Base-by-base conservation (phyloP, 176 grass and related monocot species). In the Rhynchospora tenuis region DNA sequence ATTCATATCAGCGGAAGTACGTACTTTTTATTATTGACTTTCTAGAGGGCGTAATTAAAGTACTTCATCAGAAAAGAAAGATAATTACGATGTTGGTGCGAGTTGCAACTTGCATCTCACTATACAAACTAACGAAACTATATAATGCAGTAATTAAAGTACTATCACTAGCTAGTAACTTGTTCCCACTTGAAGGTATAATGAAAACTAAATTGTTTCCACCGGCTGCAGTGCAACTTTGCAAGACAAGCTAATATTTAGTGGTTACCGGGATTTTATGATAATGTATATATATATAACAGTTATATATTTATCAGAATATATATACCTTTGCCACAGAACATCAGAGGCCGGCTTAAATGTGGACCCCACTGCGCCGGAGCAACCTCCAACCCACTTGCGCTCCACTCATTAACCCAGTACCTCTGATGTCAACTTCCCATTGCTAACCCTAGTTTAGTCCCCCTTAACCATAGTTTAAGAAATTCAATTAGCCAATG, bases 391-490 rank as follows among this genome's bases (percentile, higher is more conserved):
- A 84, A 66, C 57, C 85, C 83, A 72, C 81, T 45, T 88, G 85
- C 65, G 64, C 46, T 83, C 76, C 50, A 80, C 81, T 67, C 81
- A 79, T 60, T 87, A 82, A 88, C 55, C 84, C 85, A n/a, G n/a
- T n/a, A 89, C 65, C 85, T 52, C 76, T 60, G 83, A 84, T 82
- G 81, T 74, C 77, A 61, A 73, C 76, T 29, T 64, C 24, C 70
- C 57, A 80, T 50, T 15, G 9, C 31, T 89, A 93, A 87, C 89
- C 71, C 28, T 50, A 61, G 85, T 85, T 91, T 85, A 88, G 38
- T 5, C 17, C 46, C 71, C 75, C 66, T 83, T 88, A 97, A 97
- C 94, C 87, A 19, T 59, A 80, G 89, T 88, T 93, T 85, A 86
- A 58, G 82, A 76, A 74, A 83, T 83, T 84, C 51, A 88, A 83